phyloP scores from a whole-genome alignment of 2,329 filamentous ascomycete species.

The Emericellopsis cladophorae region DNA sequence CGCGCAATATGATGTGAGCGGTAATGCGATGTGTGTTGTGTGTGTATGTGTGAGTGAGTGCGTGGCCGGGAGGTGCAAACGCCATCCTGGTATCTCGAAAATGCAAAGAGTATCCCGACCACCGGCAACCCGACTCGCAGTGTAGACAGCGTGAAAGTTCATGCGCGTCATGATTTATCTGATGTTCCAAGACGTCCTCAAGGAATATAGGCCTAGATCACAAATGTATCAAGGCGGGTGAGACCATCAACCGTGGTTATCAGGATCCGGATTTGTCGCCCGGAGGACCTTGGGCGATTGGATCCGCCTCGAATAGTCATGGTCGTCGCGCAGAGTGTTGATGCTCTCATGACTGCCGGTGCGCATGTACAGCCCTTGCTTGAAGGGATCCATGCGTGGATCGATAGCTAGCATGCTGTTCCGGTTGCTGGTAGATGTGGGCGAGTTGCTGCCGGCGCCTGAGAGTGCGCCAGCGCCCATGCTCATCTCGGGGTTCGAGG shows the following conservation, averaged over 20 bases:
- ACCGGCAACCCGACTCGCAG: constrained; percentile 6
- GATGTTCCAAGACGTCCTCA: no score
- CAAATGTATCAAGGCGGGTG: neutral
- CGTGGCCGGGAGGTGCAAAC: neutral
- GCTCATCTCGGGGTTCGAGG: constrained; percentile 29
- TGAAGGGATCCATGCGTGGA: constrained; percentile 50
- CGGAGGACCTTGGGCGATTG: constrained; percentile 44
- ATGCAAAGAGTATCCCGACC: constrained; percentile 14
- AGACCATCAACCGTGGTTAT: constrained; percentile 1
- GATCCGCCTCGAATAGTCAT: constrained; percentile 51
- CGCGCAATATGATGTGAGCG: no score
- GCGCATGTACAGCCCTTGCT: constrained; percentile 40
- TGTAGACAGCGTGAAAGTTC: constrained; percentile 10
- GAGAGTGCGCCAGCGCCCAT: constrained; percentile 8
- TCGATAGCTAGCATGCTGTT: constrained; percentile 45
- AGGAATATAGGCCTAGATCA: neutral
- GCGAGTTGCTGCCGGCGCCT: constrained; percentile 6
- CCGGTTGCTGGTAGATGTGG: constrained; percentile 28
- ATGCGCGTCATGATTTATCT: constrained; percentile 17
- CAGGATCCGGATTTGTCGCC: constrained; percentile 49
- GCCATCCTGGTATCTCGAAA: constrained; percentile 17
- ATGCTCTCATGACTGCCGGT: constrained; percentile 51
- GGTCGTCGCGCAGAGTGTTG: constrained; percentile 50
- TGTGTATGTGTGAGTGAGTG: no score
- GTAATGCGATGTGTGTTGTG: no score